Conservation (phyloP, 176 grass and related monocot genomes). For the sorghum (Sorghum bicolor) region Sorghum_bicolor_NCBIv3 NC_012878.2:47977001-47977500, state of each 20-base stretch:
- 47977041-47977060: conserved; percentile 14
- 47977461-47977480: background rate
- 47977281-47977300: conserved; percentile 25
- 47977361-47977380: background rate
- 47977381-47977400: background rate
- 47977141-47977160: background rate
- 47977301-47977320: background rate
- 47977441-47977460: background rate
- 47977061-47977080: background rate
- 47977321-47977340: background rate
- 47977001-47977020: background rate
- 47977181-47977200: conserved; percentile 31
- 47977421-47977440: background rate
- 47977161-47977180: background rate
- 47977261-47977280: conserved; percentile 31
- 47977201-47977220: background rate
- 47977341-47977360: conserved; percentile 4
- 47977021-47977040: background rate
- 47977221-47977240: background rate
- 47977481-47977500: background rate
- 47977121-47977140: conserved; percentile 39
- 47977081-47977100: background rate
- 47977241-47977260: conserved; percentile 50
- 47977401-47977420: background rate
- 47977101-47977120: background rate